Evolutionary conservation across 495 filamentous ascomycete species (phyloP).

Genomic region (Cryomyces antarcticus): DNA sequence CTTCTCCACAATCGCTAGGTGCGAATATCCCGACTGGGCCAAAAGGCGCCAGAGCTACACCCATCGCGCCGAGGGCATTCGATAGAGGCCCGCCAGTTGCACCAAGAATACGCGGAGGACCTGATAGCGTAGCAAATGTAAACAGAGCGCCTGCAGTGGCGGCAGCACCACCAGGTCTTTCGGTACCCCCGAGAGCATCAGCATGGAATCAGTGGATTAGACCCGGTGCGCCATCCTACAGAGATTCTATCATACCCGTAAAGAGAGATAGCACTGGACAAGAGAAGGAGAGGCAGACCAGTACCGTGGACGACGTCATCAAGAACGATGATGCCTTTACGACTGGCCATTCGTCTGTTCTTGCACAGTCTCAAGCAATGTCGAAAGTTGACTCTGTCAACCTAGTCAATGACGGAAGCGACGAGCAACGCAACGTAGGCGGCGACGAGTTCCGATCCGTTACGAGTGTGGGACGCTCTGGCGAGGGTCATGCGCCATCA

Average conservation of each 20-base stretch:
- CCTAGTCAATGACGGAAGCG: not conserved
- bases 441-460: not conserved
- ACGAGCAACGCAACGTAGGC: not conserved
- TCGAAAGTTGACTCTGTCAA: too few species aligned
- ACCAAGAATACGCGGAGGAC: constrained; percentile 4
- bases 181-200: too few species aligned
- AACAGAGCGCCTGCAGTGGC: too few species aligned
- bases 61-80: constrained; percentile 3
- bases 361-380: too few species aligned
- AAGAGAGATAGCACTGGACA: constrained; percentile 12
- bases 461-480: not conserved
- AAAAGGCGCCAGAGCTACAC: constrained; percentile 14
- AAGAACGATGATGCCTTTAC: too few species aligned
- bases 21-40: constrained; percentile 20
- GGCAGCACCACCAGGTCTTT: too few species aligned
- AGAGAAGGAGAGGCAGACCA: constrained; percentile 3
- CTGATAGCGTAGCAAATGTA: not conserved
- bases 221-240: constrained; percentile 4
- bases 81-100: constrained; percentile 1
- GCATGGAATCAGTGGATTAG: too few species aligned
- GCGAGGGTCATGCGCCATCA: not conserved
- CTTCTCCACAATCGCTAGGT: constrained; percentile 13
- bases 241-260: constrained; percentile 7
- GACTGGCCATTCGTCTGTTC: too few species aligned
- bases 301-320: too few species aligned